Evolutionary conservation across 352 stramenopile genomes (phyloP).

Genomic region (Phytopythium chamaehyphon): DNA sequence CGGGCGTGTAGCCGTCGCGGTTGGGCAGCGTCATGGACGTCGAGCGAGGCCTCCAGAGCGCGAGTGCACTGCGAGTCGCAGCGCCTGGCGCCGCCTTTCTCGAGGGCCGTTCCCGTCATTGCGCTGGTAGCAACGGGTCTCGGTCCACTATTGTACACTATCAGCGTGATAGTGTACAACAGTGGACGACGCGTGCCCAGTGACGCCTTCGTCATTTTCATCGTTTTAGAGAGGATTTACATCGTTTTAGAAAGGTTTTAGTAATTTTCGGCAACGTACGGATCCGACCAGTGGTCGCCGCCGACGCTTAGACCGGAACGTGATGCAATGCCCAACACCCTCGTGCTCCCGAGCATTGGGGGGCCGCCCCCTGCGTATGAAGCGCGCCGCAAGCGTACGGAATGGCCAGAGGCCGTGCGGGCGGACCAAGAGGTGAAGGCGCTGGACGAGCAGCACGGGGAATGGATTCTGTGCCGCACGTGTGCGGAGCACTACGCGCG

Average conservation of each 20-base stretch:
- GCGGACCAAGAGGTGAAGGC: constrained; percentile 46
- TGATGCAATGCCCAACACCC: constrained; percentile 8
- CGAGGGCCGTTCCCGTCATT: not conserved
- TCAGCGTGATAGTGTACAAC: no score
- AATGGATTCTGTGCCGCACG: constrained; percentile 65
- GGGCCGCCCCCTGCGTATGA: constrained; percentile 22
- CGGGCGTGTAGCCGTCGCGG: constrained; percentile 39
- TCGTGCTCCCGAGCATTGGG: constrained; percentile 10
- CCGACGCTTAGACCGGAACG: not conserved
- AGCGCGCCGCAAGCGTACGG: constrained; percentile 37
- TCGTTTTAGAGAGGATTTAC: no score
- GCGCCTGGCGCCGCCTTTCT: not conserved
- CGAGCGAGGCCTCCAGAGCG: no score
- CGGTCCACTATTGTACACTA: no score
- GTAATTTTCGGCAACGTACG: not conserved
- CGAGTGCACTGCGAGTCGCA: constrained; percentile 6
- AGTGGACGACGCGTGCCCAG: no score
- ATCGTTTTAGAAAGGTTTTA: not conserved
- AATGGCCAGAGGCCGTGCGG: constrained; percentile 52
- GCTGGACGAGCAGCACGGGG: constrained; percentile 49
- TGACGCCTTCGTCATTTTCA: no score
- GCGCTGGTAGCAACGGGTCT: no score
- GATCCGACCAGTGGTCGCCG: not conserved
- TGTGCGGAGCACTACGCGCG: constrained; percentile 55
- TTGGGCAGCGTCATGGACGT: constrained; percentile 74